phyloP scores from a whole-genome alignment of 345 rosid species.

The Bruguiera parviflora region DNA sequence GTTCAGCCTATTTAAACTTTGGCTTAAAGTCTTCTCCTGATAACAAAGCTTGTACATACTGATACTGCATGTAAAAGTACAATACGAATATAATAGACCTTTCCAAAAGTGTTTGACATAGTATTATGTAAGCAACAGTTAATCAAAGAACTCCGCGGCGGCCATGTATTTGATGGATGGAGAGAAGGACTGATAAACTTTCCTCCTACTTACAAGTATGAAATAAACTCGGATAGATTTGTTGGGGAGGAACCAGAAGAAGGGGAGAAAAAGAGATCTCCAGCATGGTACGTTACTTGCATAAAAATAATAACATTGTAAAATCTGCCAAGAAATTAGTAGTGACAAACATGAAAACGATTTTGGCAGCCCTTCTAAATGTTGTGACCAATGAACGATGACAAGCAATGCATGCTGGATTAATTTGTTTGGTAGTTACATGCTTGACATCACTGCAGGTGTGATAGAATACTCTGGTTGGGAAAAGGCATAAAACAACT shows the following conservation, averaged over 20 bases:
- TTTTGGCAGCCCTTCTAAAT: neutral
- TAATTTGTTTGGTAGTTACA: neutral
- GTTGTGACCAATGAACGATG: neutral
- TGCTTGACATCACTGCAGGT: slow-evolving; percentile 46
- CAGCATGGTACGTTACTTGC: slow-evolving; percentile 66
- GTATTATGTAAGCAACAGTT: slow-evolving; percentile 35
- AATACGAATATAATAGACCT: no score
- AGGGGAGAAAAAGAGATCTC: slow-evolving; percentile 92
- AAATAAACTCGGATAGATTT: slow-evolving; percentile 71
- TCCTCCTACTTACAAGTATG: slow-evolving; percentile 97
- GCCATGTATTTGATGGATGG: slow-evolving; percentile 92
- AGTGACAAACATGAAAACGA: neutral
- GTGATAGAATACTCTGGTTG: slow-evolving; percentile 88
- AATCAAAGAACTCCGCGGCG: slow-evolving; percentile 60
- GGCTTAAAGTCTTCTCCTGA: neutral
- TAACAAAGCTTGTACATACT: no score
- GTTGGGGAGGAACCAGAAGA: slow-evolving; percentile 80
- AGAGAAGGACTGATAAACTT: slow-evolving; percentile 75
- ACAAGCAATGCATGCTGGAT: neutral
- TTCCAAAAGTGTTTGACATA: no score
- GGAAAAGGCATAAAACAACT: slow-evolving; percentile 84
- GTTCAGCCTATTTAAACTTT: neutral
- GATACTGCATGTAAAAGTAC: no score
- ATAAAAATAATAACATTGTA: neutral
- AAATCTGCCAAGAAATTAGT: neutral